Percentiles rank a stretch among this genome's conserved stretches.
Conservation (phyloP, 768 basidiomycete genomes). For the Russula vinacea region DNA sequence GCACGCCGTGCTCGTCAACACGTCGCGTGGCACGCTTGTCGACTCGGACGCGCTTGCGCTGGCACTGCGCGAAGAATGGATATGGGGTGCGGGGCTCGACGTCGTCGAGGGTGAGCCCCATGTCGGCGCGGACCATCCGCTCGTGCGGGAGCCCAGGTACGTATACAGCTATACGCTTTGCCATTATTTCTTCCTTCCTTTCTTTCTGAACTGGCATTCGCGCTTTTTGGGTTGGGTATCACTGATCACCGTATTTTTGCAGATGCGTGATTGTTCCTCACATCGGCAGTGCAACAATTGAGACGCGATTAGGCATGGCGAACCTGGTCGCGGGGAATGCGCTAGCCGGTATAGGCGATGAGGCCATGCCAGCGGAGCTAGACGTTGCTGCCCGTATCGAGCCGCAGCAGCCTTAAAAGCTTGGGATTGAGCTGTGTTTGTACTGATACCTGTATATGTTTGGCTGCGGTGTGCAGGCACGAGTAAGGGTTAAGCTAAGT, state of each 20-base stretch:
- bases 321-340: constrained; percentile 68
- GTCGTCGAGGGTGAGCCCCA: constrained; percentile 92
- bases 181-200: background rate
- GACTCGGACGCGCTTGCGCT: constrained; percentile 85
- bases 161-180: too few species aligned
- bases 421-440: background rate
- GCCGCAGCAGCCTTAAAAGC: background rate
- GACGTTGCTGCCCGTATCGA: constrained; percentile 28
- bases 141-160: constrained; percentile 75
- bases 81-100: constrained; percentile 91
- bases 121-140: constrained; percentile 66
- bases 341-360: constrained; percentile 52
- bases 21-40: constrained; percentile 79
- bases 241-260: background rate
- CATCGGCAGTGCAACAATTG: constrained; percentile 83
- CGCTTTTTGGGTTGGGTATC: constrained; percentile 1
- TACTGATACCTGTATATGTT: background rate
- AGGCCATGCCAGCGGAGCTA: constrained; percentile 55
- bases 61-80: constrained; percentile 72
- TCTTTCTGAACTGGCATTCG: background rate
- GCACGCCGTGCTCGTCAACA: constrained; percentile 79
- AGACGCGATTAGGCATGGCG: constrained; percentile 83
- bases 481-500: background rate
- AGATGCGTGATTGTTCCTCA: constrained; percentile 87
- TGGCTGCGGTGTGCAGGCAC: background rate